phyloP scores from a whole-genome alignment of 2,329 filamentous ascomycete species.

The Thelonectria olida region DNA sequence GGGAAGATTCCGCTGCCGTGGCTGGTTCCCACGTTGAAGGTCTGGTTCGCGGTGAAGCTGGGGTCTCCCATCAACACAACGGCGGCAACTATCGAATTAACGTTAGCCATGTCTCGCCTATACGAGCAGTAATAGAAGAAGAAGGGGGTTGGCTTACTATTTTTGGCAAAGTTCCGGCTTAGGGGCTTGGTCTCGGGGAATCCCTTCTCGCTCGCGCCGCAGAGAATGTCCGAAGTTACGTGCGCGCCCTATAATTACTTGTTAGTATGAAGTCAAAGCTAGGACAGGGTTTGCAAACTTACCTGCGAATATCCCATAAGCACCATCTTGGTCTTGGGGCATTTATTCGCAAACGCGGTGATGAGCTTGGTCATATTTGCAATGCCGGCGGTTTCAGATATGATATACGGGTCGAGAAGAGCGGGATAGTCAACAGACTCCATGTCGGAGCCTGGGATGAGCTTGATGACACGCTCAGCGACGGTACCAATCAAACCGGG shows the following conservation, averaged over 20 bases:
- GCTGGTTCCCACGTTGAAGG: slow-evolving; percentile 31
- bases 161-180: slow-evolving; percentile 1
- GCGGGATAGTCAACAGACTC: slow-evolving; percentile 31
- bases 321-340: slow-evolving; percentile 33
- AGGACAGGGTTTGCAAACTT: no score
- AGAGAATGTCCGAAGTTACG: slow-evolving; percentile 33
- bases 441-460: slow-evolving; percentile 22
- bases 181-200: slow-evolving; percentile 31
- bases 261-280: not conserved
- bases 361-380: slow-evolving; percentile 15
- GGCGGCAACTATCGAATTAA: slow-evolving; percentile 22
- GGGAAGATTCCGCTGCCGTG: slow-evolving; percentile 31
- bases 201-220: slow-evolving; percentile 31
- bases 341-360: slow-evolving; percentile 17
- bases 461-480: slow-evolving; percentile 17
- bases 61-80: slow-evolving; percentile 38
- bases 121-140: fast-evolving
- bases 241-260: slow-evolving; percentile 30
- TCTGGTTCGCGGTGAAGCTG: slow-evolving; percentile 28
- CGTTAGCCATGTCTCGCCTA: not conserved
- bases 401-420: slow-evolving; percentile 21
- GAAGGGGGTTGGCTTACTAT: slow-evolving; percentile 14
- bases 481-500: slow-evolving; percentile 34
- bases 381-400: slow-evolving; percentile 33
- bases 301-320: slow-evolving; percentile 37